phyloP scores from a whole-genome alignment of 148 eudicot genomes.

The Nepenthes mirabilis region DNA sequence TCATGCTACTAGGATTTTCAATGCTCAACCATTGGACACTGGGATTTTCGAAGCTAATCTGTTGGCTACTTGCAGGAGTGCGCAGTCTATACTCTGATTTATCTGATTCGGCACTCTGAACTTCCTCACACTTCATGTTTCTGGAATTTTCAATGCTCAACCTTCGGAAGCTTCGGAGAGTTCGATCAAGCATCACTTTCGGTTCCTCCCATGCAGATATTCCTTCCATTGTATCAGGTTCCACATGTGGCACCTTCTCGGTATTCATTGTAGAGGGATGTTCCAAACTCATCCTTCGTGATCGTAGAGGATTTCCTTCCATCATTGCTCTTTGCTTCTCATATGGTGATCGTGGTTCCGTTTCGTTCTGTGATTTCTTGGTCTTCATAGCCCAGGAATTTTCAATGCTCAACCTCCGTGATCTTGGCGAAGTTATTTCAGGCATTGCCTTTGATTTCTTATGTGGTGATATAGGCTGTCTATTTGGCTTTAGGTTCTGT shows the following conservation, averaged over 20 bases:
- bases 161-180: slow-evolving; percentile 2
- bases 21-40: too few relatives aligned
- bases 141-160: slow-evolving; percentile 7
- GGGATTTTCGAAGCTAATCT: too few relatives aligned
- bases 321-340: background rate
- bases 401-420: slow-evolving; percentile 30
- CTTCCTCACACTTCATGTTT: slow-evolving; percentile 4
- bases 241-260: slow-evolving; percentile 3
- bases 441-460: slow-evolving; percentile 15
- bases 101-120: slow-evolving; percentile 5
- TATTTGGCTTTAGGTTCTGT: slow-evolving; percentile 16
- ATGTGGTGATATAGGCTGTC: slow-evolving; percentile 30
- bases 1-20: too few relatives aligned
- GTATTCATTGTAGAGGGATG: slow-evolving; percentile 9
- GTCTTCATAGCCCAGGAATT: background rate
- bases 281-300: slow-evolving; percentile 1
- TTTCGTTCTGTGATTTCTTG: too few relatives aligned
- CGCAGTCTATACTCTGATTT: too few relatives aligned
- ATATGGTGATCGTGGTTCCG: background rate
- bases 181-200: slow-evolving; percentile 4
- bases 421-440: slow-evolving; percentile 28
- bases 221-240: slow-evolving; percentile 1
- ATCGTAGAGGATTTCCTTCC: background rate
- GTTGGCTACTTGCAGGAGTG: too few relatives aligned
- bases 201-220: background rate